Evolutionary conservation across 441 rosid species (phyloP).

Genomic region (Biscutella laevigata): DNA sequence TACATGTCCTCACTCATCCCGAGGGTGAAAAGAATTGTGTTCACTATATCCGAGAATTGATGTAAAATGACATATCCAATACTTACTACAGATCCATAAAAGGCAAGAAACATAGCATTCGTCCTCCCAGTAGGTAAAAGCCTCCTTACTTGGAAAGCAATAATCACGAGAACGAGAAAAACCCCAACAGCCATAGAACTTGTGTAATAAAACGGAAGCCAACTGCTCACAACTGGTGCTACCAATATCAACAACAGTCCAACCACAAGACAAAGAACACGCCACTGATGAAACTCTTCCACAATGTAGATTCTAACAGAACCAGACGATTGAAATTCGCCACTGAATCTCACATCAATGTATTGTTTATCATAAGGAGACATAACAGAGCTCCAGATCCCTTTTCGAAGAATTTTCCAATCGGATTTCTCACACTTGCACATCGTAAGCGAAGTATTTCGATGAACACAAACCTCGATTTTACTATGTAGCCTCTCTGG

Average conservation of each 20-base stretch:
- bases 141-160: slow-evolving; percentile 92
- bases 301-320: slow-evolving; percentile 38
- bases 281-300: slow-evolving; percentile 82
- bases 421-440: slow-evolving; percentile 65
- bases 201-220: slow-evolving; percentile 94
- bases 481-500: slow-evolving; percentile 49
- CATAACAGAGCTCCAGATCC: slow-evolving; percentile 52
- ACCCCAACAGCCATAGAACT: slow-evolving; percentile 91
- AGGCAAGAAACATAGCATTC: slow-evolving; percentile 52
- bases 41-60: slow-evolving; percentile 63
- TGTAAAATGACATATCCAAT: slow-evolving; percentile 74
- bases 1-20: slow-evolving; percentile 91
- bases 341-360: slow-evolving; percentile 56
- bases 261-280: slow-evolving; percentile 54
- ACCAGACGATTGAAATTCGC: slow-evolving; percentile 34
- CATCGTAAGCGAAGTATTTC: slow-evolving; percentile 60
- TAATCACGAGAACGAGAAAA: slow-evolving; percentile 68
- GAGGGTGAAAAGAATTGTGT: slow-evolving; percentile 63
- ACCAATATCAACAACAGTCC: slow-evolving; percentile 55
- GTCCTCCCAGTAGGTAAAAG: slow-evolving; percentile 79
- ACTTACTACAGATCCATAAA: slow-evolving; percentile 83
- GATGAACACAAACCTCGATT: slow-evolving; percentile 69
- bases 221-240: slow-evolving; percentile 77
- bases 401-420: slow-evolving; percentile 61
- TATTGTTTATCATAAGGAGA: slow-evolving; percentile 68